Percentiles rank a stretch among this genome's conserved stretches.
Evolutionary conservation across 2,329 filamentous ascomycete genomes (phyloP).

Genomic region (Penicillium sp.): DNA sequence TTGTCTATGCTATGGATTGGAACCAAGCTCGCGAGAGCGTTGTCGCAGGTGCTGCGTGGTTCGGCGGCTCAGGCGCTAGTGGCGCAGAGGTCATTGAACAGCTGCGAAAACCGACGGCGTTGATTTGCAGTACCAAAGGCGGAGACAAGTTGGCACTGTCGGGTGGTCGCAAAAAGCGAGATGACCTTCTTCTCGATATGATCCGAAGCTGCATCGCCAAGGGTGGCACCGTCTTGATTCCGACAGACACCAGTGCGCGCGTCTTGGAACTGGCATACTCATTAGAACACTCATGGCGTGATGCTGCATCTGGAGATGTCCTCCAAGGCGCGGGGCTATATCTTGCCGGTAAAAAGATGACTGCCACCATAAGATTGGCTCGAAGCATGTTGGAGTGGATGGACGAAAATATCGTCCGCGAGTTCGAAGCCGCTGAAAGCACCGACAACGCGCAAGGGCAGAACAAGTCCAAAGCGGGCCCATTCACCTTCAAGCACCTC

Average conservation of each 20-base stretch:
- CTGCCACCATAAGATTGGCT: conserved; percentile 86
- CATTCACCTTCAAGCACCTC: conserved; percentile 88
- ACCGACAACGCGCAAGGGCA: conserved; percentile 43
- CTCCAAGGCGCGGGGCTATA: conserved; percentile 65
- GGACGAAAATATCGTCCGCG: conserved; percentile 90
- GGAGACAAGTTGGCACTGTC: conserved; percentile 70
- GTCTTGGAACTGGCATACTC: conserved; percentile 90
- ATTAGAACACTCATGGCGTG: conserved; percentile 87
- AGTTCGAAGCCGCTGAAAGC: conserved; percentile 71
- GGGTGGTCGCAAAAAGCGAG: conserved; percentile 75
- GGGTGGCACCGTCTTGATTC: conserved; percentile 89
- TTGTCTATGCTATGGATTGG: conserved; percentile 98
- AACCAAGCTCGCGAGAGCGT: conserved; percentile 97
- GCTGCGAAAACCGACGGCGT: conserved; percentile 85
- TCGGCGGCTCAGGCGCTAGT: conserved; percentile 76
- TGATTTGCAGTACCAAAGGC: conserved; percentile 88
- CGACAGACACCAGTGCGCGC: conserved; percentile 92
- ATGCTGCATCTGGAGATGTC: conserved; percentile 57
- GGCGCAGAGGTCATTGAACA: conserved; percentile 92
- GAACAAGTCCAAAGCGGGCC: conserved; percentile 58
- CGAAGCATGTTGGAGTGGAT: conserved; percentile 99
- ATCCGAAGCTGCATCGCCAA: conserved; percentile 76
- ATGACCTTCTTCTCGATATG: conserved; percentile 81
- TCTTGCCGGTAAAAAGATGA: conserved; percentile 81
- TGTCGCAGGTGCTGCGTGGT: conserved; percentile 88